Evolutionary conservation across 192 early-diverging fungal species (phyloP).

Genomic region (Coemansia asiatica): DNA sequence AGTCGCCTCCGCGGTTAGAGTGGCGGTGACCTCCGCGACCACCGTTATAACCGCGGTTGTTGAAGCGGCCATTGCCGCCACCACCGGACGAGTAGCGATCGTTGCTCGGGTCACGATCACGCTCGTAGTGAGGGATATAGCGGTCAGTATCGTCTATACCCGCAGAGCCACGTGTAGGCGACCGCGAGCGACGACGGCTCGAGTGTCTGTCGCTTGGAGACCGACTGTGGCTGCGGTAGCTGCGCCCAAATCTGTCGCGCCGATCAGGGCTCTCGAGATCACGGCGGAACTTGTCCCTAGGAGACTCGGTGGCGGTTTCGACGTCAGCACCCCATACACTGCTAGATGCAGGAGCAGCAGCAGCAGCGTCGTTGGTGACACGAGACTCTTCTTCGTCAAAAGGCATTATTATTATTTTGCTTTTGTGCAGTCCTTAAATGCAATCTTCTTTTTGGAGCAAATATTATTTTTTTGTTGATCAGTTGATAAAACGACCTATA

Average conservation of each 20-base stretch:
- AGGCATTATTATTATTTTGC: constrained; percentile 19
- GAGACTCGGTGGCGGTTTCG: constrained; percentile 22
- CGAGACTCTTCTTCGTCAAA: constrained; percentile 49
- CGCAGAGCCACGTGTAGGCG: constrained; percentile 33
- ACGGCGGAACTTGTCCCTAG: constrained; percentile 46
- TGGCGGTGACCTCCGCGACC: constrained; percentile 44
- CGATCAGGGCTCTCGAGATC: constrained; percentile 52
- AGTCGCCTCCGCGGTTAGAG: constrained; percentile 41
- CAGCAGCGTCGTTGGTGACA: constrained; percentile 19
- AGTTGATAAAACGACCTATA: neutral
- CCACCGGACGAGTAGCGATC: constrained; percentile 47
- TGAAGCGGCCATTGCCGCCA: constrained; percentile 35
- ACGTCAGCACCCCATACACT: constrained; percentile 27
- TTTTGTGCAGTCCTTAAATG: neutral
- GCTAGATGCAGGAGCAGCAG: constrained; percentile 7
- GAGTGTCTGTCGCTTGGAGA: constrained; percentile 35
- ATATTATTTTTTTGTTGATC: constrained; percentile 6
- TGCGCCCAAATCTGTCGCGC: constrained; percentile 53
- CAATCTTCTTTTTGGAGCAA: neutral
- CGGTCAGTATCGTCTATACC: constrained; percentile 65
- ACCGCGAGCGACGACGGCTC: constrained; percentile 45
- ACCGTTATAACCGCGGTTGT: constrained; percentile 33
- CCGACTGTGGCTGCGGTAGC: constrained; percentile 37
- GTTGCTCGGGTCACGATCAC: constrained; percentile 55
- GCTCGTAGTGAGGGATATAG: constrained; percentile 85